These are phyloP conservation scores for Tripterygium wilfordii DNA, from an alignment of 177 flowering plant species.

Conservation along the genomic window DNA sequence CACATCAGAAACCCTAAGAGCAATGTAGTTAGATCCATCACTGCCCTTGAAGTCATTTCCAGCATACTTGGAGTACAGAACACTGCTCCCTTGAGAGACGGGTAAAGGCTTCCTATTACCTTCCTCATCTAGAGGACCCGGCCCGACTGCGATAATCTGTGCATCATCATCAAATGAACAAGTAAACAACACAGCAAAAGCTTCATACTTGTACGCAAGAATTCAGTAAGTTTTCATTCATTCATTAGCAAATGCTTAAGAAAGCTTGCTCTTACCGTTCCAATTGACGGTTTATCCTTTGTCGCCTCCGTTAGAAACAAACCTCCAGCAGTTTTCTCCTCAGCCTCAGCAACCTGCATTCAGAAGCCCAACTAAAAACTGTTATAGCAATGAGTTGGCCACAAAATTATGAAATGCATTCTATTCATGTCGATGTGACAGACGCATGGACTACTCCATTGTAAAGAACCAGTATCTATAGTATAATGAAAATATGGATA, in stretches of 20 bases:
- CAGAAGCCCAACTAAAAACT: background rate
- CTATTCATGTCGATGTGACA: no score
- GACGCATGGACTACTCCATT: no score
- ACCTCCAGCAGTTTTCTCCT: constrained; percentile 85
- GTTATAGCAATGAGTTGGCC: no score
- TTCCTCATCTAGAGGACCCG: constrained; percentile 78
- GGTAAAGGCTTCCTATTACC: constrained; percentile 70
- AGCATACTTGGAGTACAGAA: constrained; percentile 85
- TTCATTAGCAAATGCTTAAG: no score
- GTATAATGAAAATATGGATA: no score
- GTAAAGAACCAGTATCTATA: no score
- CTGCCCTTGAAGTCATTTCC: constrained; percentile 85
- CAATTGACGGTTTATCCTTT: constrained; percentile 84
- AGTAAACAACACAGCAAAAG: background rate
- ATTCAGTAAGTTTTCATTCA: no score
- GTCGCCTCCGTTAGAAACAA: constrained; percentile 63
- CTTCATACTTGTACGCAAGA: no score
- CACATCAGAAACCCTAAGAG: constrained; percentile 71
- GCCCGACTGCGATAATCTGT: constrained; percentile 87
- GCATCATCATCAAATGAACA: background rate
- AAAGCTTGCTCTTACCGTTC: constrained; percentile 70
- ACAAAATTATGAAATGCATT: no score
- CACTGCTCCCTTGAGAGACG: constrained; percentile 57
- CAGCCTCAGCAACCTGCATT: constrained; percentile 69
- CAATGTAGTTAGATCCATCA: constrained; percentile 81